Evolutionary conservation across 2,329 filamentous ascomycete genomes (phyloP).

Genomic region (Nigrospora osmanthi): DNA sequence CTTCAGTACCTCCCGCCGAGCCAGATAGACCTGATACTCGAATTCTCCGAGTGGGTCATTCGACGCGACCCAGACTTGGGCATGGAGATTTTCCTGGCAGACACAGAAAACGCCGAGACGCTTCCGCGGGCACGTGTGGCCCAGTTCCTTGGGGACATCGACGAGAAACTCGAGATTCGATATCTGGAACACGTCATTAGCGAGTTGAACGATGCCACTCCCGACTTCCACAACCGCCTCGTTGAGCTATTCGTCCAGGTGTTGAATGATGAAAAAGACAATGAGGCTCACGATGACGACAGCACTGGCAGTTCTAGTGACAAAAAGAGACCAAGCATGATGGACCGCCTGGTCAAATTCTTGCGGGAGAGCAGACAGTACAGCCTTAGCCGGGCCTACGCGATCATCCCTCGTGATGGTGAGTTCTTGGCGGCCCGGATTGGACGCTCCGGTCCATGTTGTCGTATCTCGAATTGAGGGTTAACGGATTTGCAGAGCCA

Average conservation of each 20-base stretch:
- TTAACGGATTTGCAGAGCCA: conserved; percentile 48
- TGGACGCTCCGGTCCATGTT: too few species aligned
- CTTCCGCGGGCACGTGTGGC: conserved; percentile 72
- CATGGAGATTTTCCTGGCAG: conserved; percentile 89
- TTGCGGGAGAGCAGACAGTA: conserved; percentile 72
- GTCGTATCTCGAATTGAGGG: not conserved
- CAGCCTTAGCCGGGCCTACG: conserved; percentile 69
- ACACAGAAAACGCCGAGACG: conserved; percentile 91
- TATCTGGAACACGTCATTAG: conserved; percentile 89
- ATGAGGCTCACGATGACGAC: conserved; percentile 16
- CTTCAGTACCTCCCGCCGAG: conserved; percentile 83
- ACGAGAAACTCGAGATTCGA: conserved; percentile 62
- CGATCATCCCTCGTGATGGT: conserved; percentile 74
- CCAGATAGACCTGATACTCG: conserved; percentile 82
- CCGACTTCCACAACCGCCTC: conserved; percentile 80
- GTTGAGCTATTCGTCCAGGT: conserved; percentile 63
- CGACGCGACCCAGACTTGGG: conserved; percentile 63
- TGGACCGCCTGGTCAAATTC: conserved; percentile 64
- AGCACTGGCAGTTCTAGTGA: conserved; percentile 38
- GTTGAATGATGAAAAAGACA: conserved; percentile 22
- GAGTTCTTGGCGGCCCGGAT: conserved; percentile 18
- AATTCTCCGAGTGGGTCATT: conserved; percentile 86
- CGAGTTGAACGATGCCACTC: conserved; percentile 76
- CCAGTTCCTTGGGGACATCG: conserved; percentile 63
- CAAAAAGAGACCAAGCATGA: conserved; percentile 32